Base-by-base conservation (phyloP, 148 eudicot genomes). In the Rhododendron ovatum region DNA sequence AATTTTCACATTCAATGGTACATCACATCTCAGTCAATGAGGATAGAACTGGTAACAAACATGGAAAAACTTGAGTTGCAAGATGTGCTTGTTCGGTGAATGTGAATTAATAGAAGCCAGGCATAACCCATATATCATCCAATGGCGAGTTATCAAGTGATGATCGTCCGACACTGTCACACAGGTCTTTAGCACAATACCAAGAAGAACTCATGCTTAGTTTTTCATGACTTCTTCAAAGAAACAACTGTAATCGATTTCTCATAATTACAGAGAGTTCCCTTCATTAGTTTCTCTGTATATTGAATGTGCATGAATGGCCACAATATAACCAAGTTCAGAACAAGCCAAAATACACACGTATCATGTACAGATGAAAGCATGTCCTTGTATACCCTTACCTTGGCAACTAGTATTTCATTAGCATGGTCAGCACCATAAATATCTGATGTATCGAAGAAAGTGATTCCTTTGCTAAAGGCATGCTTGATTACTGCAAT, bases 401-500 rank as follows among this genome's bases (percentile, higher is more conserved):
- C 96, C 98, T 95, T 92, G 50, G 93, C 96, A 57, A 93, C 87
- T 45, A 95, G 84, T 73, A 90, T 91, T 90, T 95, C 98, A 85
- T 95, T 93, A 22, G 90, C 82, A 84, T 85, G 77, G 78, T 88
- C 82, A 33, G 82, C 88, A 20, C 96, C 98, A 88, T 95, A 93
- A 43, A 91, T 86, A 90, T 95, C 94, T 12, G 98, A 87, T 13
- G 96, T 95, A 74, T 95, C 96, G 47, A 94, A 91, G 83, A 92
- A 92, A 20, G 98, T 93, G 82, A 95, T 87, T 30, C 98, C 96
- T 86, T 84, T 90, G 80, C 74, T 83, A 83, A 92, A 95, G 11
- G 95, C 96, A 84, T 90, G 88, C 88, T 89, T 90, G 65, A 95
- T 90, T 26, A 94, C 80, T 61, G 92, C 78, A 74, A 94, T 90